Conservation (phyloP, 306 rosid genomes). For the Cicer chorassanicum region DNA sequence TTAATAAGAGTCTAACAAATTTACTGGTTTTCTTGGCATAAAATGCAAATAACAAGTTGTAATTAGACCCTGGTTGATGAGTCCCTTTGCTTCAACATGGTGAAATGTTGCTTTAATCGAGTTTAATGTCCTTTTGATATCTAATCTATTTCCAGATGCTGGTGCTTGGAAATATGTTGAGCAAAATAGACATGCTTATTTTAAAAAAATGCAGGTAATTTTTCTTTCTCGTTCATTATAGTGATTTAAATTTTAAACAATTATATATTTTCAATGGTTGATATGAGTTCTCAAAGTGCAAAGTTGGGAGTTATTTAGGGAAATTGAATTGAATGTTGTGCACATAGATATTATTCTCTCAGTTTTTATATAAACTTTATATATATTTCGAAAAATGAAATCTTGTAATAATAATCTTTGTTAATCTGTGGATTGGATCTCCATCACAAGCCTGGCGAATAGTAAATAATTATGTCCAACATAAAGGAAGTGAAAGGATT, state of each 20-base stretch:
- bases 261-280: conserved; percentile 7
- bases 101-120: not conserved
- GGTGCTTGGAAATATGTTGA: conserved; percentile 94
- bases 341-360: conserved; percentile 2
- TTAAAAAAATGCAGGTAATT: conserved; percentile 89
- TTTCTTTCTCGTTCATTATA: conserved; percentile 12
- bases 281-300: conserved; percentile 20
- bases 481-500: not conserved
- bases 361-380: not conserved
- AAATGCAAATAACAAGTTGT: not conserved
- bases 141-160: conserved; percentile 62
- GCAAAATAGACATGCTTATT: conserved; percentile 80
- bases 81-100: not conserved
- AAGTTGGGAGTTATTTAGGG: conserved; percentile 26
- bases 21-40: conserved; percentile 5
- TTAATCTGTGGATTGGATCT: conserved; percentile 15
- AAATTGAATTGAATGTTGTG: conserved; percentile 28
- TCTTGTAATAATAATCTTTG: conserved; percentile 1
- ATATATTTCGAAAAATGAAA: conserved; percentile 8
- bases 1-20: not conserved
- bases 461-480: conserved; percentile 5
- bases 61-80: not conserved
- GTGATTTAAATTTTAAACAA: not conserved
- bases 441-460: conserved; percentile 8
- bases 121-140: conserved; percentile 31